Evolutionary conservation across 1,284 basidiomycete species (phyloP).

Genomic region (Mycena citricolor): DNA sequence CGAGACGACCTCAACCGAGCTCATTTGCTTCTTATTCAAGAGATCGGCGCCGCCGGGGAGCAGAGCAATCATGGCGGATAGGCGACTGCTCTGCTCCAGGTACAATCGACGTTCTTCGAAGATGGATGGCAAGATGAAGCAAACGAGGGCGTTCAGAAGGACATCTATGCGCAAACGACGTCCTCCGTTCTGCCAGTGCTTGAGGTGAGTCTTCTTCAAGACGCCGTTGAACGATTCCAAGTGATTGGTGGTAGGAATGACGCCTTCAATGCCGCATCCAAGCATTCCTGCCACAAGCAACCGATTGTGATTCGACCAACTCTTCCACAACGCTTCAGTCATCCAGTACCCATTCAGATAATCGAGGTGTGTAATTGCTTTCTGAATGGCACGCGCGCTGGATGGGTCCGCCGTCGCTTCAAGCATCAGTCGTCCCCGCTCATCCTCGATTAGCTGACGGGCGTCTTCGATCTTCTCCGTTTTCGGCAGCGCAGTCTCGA

Average conservation of each 20-base stretch:
- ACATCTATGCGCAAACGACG: constrained; percentile 1
- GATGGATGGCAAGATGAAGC: constrained; percentile 1
- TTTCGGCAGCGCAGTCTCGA: constrained; percentile 7
- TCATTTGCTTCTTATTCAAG: too few relatives aligned
- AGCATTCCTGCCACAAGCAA: too few relatives aligned
- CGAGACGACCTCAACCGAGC: too few relatives aligned
- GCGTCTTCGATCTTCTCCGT: constrained; percentile 4
- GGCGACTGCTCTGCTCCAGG: neutral
- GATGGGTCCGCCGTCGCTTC: neutral
- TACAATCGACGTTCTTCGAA: constrained; percentile 2
- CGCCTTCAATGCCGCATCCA: too few relatives aligned
- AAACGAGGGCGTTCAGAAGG: constrained; percentile 1
- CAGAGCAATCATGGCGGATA: neutral
- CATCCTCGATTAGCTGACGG: constrained; percentile 2
- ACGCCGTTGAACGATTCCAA: constrained; percentile 31
- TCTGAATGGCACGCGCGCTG: neutral
- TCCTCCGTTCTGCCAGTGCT: constrained; percentile 3
- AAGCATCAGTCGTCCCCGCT: constrained; percentile 1
- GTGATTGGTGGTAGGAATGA: constrained; percentile 24
- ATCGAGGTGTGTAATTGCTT: constrained; percentile 8
- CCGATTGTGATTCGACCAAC: constrained; percentile 20
- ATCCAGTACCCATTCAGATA: constrained; percentile 19
- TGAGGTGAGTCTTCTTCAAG: constrained; percentile 5
- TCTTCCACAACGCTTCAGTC: constrained; percentile 14
- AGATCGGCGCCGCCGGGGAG: constrained; percentile 1